These are phyloP conservation scores for Cymodocea nodosa DNA, from an alignment of 116 monocot species.

Conservation along the genomic window DNA sequence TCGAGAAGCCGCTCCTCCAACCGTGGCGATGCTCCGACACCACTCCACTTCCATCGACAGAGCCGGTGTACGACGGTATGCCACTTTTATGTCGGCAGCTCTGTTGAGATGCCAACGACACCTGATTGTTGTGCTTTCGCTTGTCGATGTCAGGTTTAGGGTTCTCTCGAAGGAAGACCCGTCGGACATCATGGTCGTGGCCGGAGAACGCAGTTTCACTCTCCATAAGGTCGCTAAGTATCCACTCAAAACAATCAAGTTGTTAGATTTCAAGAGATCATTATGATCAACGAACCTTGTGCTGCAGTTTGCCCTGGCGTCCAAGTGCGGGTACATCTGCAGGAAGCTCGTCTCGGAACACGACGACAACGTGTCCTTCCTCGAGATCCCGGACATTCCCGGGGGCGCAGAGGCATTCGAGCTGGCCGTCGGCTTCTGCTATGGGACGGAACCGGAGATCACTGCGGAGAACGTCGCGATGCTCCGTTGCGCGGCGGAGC, in stretches of 20 bases:
- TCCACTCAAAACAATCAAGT: neutral
- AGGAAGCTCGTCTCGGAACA: conserved; percentile 26
- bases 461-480: conserved; percentile 42
- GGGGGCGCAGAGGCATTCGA: conserved; percentile 69
- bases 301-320: conserved; percentile 49
- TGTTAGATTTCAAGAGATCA: neutral
- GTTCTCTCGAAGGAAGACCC: conserved; percentile 63
- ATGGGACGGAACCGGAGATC: conserved; percentile 53
- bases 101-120: neutral
- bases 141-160: conserved; percentile 53
- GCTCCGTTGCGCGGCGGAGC: conserved; percentile 66
- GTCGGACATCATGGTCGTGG: conserved; percentile 45
- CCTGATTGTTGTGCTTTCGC: conserved; percentile 6
- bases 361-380: conserved; percentile 13
- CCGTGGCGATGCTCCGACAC: conserved; percentile 10
- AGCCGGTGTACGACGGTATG: conserved; percentile 79
- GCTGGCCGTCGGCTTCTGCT: conserved; percentile 55
- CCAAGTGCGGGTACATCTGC: conserved; percentile 58
- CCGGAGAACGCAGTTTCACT: conserved; percentile 41
- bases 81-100: neutral
- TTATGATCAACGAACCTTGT: neutral
- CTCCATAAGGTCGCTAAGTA: conserved; percentile 53
- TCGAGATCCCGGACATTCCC: conserved; percentile 51
- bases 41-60: conserved; percentile 53
- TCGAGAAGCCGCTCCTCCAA: neutral